A percentile compares a stretch with the other conserved stretches of the same genome.
Evolutionary conservation across 768 basidiomycete species (phyloP).

Genomic region (Artomyces pyxidatus): DNA sequence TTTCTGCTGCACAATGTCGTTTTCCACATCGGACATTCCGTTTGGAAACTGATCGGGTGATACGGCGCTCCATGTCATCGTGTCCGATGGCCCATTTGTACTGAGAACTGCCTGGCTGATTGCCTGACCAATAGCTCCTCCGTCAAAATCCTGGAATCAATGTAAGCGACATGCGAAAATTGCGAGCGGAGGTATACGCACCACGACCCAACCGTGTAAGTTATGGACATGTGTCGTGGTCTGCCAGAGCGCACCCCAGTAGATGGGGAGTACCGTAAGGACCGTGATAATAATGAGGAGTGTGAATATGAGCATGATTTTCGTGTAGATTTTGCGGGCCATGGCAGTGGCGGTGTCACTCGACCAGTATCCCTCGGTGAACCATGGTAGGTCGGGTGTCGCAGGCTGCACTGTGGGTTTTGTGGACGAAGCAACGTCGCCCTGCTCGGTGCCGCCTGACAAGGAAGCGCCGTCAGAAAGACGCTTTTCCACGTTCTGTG

Average conservation of each 20-base stretch:
- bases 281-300: conserved; percentile 30
- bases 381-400: conserved; percentile 5
- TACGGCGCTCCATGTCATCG: conserved; percentile 39
- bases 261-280: conserved; percentile 46
- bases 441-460: background rate
- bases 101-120: conserved; percentile 33
- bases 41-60: conserved; percentile 37
- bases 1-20: conserved; percentile 39
- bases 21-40: conserved; percentile 34
- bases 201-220: conserved; percentile 50
- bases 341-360: conserved; percentile 13
- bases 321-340: conserved; percentile 34
- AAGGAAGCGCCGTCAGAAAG: background rate
- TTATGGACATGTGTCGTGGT: conserved; percentile 30
- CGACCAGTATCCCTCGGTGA: conserved; percentile 14
- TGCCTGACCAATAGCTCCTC: conserved; percentile 38
- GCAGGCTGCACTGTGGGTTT: background rate
- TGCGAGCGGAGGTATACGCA: conserved; percentile 24
- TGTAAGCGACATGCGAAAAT: background rate
- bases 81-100: conserved; percentile 20
- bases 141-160: conserved; percentile 49
- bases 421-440: background rate
- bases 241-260: conserved; percentile 51
- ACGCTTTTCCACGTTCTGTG: too few relatives aligned
- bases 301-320: conserved; percentile 29